These are phyloP conservation scores for Hypsizygus marmoreus DNA, from an alignment of 768 basidiomycete species.

Conservation along the genomic window DNA sequence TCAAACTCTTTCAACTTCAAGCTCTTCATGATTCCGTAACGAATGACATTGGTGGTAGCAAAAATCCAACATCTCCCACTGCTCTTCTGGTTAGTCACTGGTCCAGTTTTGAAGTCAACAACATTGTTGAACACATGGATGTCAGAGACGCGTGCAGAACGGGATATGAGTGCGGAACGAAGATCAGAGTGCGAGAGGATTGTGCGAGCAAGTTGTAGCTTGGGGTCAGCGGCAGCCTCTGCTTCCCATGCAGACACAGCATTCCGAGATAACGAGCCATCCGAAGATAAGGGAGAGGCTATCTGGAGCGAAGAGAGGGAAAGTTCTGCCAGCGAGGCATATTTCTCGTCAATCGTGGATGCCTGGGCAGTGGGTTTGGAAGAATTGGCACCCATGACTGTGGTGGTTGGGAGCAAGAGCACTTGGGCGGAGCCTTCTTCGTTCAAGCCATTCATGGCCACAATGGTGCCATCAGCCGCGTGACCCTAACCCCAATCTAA, in stretches of 20 bases:
- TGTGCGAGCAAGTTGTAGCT: conserved; percentile 73
- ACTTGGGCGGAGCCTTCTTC: not conserved
- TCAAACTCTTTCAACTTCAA: conserved; percentile 88
- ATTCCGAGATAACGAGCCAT: conserved; percentile 61
- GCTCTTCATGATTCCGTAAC: conserved; percentile 84
- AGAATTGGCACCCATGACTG: conserved; percentile 29
- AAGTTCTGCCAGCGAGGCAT: conserved; percentile 19
- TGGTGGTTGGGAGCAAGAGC: not conserved
- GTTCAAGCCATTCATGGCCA: no score
- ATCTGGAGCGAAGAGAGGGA: conserved; percentile 34
- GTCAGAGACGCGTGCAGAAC: conserved; percentile 61
- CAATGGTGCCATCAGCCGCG: no score
- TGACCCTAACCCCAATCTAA: no score
- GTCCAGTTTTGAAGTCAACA: conserved; percentile 79
- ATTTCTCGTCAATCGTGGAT: conserved; percentile 34
- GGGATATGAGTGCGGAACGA: conserved; percentile 60
- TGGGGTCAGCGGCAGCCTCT: conserved; percentile 52
- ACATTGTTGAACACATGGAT: conserved; percentile 82
- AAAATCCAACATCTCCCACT: conserved; percentile 97
- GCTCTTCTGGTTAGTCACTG: conserved; percentile 84
- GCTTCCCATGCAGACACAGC: conserved; percentile 73
- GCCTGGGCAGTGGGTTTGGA: conserved; percentile 26
- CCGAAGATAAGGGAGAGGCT: conserved; percentile 45
- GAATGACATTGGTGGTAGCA: conserved; percentile 84
- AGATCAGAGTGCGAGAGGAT: conserved; percentile 73